Percentiles rank a stretch among this genome's conserved stretches.
Conservation (phyloP, 208 protist species). For the Trypanosomatidae sp. region DNA sequence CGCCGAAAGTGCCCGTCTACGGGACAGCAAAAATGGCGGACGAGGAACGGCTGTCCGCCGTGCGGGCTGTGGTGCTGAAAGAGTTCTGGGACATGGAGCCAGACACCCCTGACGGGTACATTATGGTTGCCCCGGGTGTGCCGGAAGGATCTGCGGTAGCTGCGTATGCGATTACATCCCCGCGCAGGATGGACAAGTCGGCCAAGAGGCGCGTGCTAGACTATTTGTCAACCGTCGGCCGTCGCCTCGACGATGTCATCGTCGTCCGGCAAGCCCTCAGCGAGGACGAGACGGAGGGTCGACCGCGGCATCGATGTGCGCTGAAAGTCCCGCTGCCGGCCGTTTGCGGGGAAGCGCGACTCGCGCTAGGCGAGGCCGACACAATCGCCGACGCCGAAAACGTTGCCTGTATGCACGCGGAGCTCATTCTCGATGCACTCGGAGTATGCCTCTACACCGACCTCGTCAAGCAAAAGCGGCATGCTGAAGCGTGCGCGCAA, state of each 20-base stretch:
- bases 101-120: constrained; percentile 72
- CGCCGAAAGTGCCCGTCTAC: background rate
- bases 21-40: background rate
- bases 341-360: constrained; percentile 62
- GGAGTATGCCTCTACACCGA: constrained; percentile 81
- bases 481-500: constrained; percentile 55
- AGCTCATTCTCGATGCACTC: constrained; percentile 86
- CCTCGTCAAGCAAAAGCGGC: constrained; percentile 46
- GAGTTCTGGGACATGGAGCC: constrained; percentile 61
- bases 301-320: constrained; percentile 40
- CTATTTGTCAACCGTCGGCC: constrained; percentile 74
- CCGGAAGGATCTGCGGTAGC: constrained; percentile 21
- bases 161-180: constrained; percentile 15
- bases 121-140: constrained; percentile 54
- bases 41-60: background rate
- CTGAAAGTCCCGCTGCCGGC: constrained; percentile 67
- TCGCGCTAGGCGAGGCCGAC: constrained; percentile 75
- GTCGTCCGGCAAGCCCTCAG: constrained; percentile 39
- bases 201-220: constrained; percentile 52
- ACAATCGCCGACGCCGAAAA: constrained; percentile 59
- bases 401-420: constrained; percentile 87
- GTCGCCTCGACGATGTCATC: constrained; percentile 71
- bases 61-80: constrained; percentile 27
- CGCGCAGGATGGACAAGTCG: constrained; percentile 39
- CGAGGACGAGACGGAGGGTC: constrained; percentile 42